A percentile compares a stretch with the other conserved stretches of the same genome.
Conservation (phyloP, 257 asterid species). For the Plantago ovata region DNA sequence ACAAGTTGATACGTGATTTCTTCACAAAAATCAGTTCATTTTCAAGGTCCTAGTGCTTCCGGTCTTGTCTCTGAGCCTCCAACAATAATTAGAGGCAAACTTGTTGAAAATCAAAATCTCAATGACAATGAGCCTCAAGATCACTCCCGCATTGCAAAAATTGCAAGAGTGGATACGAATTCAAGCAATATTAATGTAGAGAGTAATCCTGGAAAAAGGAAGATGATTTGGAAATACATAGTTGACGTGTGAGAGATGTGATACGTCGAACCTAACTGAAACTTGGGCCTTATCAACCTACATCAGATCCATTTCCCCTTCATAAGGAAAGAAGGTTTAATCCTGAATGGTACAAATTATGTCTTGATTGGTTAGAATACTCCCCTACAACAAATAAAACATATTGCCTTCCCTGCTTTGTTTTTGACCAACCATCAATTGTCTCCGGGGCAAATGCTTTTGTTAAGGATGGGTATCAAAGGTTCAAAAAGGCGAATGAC, state of each 20-base stretch:
- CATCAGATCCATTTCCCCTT: background rate
- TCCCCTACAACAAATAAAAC: background rate
- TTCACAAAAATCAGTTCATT: no score
- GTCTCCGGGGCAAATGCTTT: background rate
- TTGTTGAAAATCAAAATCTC: no score
- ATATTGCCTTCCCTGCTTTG: background rate
- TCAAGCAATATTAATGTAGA: background rate
- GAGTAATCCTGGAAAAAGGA: background rate
- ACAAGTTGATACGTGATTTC: no score
- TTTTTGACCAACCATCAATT: background rate
- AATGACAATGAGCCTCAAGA: background rate
- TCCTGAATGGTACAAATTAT: background rate
- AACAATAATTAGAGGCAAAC: no score
- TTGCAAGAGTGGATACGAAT: background rate
- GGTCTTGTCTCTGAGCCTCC: no score
- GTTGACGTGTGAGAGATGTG: slow-evolving; percentile 21
- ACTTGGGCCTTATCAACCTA: background rate
- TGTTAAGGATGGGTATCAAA: background rate
- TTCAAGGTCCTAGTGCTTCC: no score
- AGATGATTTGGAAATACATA: background rate
- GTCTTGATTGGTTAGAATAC: background rate
- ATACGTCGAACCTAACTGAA: background rate
- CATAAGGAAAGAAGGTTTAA: background rate
- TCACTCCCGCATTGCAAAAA: background rate
- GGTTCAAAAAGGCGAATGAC: background rate